phyloP scores from a whole-genome alignment of 2,329 filamentous ascomycete species.

The Cladophialophora psammophila region DNA sequence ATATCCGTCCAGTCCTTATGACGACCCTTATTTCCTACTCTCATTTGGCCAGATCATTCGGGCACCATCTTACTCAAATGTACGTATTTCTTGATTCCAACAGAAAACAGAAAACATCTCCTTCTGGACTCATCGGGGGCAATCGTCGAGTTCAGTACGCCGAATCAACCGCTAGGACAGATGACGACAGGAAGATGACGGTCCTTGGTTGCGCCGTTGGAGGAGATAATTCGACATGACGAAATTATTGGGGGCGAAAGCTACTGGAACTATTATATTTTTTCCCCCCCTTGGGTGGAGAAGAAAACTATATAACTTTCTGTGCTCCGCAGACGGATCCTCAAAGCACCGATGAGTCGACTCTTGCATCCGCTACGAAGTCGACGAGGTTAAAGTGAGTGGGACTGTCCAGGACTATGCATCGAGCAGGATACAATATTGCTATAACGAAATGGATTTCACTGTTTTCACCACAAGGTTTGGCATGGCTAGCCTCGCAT shows the following conservation, averaged over 20 bases:
- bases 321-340: constrained; percentile 40
- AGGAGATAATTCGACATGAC: constrained; percentile 5
- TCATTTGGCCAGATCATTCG: constrained; percentile 27
- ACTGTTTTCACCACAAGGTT: neutral
- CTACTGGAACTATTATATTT: constrained; percentile 21
- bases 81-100: constrained; percentile 25
- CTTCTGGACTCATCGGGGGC: constrained; percentile 14
- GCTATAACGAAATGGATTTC: constrained; percentile 33
- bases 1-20: constrained; percentile 15
- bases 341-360: constrained; percentile 42
- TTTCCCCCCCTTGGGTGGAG: constrained; percentile 21
- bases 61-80: constrained; percentile 24
- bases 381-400: constrained; percentile 44
- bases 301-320: constrained; percentile 27
- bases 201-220: constrained; percentile 3
- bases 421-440: constrained; percentile 40
- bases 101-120: constrained; percentile 34
- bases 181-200: neutral
- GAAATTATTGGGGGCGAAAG: constrained; percentile 3
- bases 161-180: constrained; percentile 4
- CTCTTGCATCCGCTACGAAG: constrained; percentile 22
- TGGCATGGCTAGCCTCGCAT: neutral
- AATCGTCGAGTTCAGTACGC: neutral
- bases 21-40: constrained; percentile 23
- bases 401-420: constrained; percentile 38